These are phyloP conservation scores for Neonectria magnoliae DNA, from an alignment of 2,329 filamentous ascomycete genomes.

Conservation along the genomic window DNA sequence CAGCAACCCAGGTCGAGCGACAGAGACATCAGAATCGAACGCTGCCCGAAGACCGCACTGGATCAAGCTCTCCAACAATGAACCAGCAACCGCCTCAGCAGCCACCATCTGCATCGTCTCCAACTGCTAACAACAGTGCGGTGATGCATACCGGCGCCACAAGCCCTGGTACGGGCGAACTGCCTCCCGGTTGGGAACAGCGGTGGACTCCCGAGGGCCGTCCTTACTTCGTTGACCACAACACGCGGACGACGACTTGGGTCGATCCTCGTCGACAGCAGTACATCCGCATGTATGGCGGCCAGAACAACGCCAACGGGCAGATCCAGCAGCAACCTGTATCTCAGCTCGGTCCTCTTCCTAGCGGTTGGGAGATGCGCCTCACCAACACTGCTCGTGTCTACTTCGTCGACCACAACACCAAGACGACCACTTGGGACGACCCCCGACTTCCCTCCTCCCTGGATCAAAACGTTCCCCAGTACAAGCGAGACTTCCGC, in stretches of 20 bases:
- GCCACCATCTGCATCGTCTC: constrained; percentile 47
- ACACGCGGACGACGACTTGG: constrained; percentile 97
- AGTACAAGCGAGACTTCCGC: constrained; percentile 99
- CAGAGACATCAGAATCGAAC: constrained; percentile 95
- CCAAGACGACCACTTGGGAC: constrained; percentile 99
- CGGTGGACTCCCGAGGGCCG: constrained; percentile 94
- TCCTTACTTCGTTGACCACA: constrained; percentile 98
- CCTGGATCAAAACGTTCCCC: constrained; percentile 95
- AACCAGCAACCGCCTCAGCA: constrained; percentile 61
- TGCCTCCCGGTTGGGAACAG: constrained; percentile 96
- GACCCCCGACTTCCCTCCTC: constrained; percentile 95
- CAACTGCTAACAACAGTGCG: constrained; percentile 66
- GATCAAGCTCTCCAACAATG: constrained; percentile 88
- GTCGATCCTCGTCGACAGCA: constrained; percentile 97
- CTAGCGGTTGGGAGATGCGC: constrained; percentile 99
- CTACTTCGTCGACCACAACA: constrained; percentile 99
- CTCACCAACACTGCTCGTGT: constrained; percentile 97
- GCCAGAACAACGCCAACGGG: constrained; percentile 84
- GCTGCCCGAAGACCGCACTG: constrained; percentile 93
- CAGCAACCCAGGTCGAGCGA: constrained; percentile 91
- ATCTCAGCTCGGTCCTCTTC: constrained; percentile 92
- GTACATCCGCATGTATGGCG: constrained; percentile 96
- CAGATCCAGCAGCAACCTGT: constrained; percentile 97
- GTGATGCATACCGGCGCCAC: constrained; percentile 96
- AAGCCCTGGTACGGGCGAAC: constrained; percentile 91